Conservation (phyloP, 2,329 filamentous ascomycete species). For the Neonectria hederae region DNA sequence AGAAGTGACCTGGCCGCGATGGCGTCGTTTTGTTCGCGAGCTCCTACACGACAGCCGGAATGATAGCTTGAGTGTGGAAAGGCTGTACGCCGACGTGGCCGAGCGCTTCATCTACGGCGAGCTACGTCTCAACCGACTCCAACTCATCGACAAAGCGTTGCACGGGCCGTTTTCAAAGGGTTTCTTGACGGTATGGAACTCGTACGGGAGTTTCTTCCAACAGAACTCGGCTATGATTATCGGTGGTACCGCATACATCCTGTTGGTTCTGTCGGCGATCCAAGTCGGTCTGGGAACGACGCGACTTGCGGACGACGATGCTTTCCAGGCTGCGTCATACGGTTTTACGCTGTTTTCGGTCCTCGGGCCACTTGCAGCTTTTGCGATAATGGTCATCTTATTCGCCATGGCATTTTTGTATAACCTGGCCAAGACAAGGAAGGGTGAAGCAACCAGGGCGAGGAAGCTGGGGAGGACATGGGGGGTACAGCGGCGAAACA, state of each 20-base stretch:
- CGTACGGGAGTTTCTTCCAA: constrained; percentile 53
- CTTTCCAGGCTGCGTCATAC: constrained; percentile 56
- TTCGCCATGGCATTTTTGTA: background rate
- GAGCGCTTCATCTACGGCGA: constrained; percentile 27
- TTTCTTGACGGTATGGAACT: constrained; percentile 38
- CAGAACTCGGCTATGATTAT: constrained; percentile 55
- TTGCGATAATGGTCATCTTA: background rate
- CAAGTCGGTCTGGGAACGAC: constrained; percentile 56
- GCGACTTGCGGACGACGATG: constrained; percentile 41
- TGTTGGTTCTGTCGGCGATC: constrained; percentile 58
- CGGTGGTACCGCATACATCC: constrained; percentile 53
- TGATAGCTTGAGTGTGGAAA: constrained; percentile 2
- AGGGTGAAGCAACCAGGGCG: background rate
- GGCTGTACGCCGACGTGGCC: constrained; percentile 14
- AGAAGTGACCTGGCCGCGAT: constrained; percentile 14
- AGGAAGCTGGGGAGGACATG: background rate
- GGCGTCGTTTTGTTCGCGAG: constrained; percentile 10
- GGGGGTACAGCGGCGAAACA: background rate
- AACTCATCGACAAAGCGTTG: constrained; percentile 17
- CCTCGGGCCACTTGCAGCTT: background rate
- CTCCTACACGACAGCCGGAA: background rate
- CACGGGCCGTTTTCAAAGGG: constrained; percentile 26
- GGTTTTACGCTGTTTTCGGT: constrained; percentile 52
- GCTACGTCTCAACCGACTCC: constrained; percentile 23
- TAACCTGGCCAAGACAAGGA: background rate